A percentile compares a stretch with the other conserved stretches of the same genome.
phyloP scores from a whole-genome alignment of 2,329 filamentous ascomycete genomes.

The Penicillium brevicompactum region DNA sequence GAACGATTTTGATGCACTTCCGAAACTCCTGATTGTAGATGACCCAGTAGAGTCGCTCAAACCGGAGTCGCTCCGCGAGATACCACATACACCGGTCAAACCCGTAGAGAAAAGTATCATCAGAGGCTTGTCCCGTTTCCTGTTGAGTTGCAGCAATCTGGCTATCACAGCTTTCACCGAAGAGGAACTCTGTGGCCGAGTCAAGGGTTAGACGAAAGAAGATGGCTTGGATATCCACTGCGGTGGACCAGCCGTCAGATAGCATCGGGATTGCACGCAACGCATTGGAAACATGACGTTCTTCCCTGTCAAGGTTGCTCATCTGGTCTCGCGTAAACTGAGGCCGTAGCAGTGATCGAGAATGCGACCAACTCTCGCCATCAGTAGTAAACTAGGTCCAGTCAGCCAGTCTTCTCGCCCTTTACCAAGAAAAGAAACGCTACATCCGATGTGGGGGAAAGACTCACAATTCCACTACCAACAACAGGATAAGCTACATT shows the following conservation, averaged over 20 bases:
- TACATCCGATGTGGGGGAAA: no score
- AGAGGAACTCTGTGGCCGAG: conserved; percentile 81
- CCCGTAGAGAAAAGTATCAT: conserved; percentile 30
- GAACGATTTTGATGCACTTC: conserved; percentile 40
- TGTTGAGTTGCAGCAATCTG: conserved; percentile 31
- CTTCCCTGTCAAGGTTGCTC: conserved; percentile 78
- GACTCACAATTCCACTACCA: conserved; percentile 49
- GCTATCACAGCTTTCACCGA: conserved; percentile 72
- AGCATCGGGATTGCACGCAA: conserved; percentile 67
- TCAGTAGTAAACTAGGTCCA: conserved; percentile 63
- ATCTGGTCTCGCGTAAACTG: conserved; percentile 86
- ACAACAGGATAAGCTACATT: conserved; percentile 53
- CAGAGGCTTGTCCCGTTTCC: no score
- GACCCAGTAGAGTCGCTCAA: conserved; percentile 29
- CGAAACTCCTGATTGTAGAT: conserved; percentile 35
- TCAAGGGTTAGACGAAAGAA: conserved; percentile 87
- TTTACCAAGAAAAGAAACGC: background rate
- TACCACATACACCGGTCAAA: conserved; percentile 9
- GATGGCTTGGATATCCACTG: conserved; percentile 72
- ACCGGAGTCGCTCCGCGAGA: conserved; percentile 24
- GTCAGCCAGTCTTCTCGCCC: no score
- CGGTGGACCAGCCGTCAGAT: conserved; percentile 49
- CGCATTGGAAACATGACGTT: conserved; percentile 74
- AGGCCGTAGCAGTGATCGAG: conserved; percentile 78
- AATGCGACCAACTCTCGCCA: conserved; percentile 74